phyloP scores from a whole-genome alignment of 441 rosid genomes.

The Gossypium schwendimanii region DNA sequence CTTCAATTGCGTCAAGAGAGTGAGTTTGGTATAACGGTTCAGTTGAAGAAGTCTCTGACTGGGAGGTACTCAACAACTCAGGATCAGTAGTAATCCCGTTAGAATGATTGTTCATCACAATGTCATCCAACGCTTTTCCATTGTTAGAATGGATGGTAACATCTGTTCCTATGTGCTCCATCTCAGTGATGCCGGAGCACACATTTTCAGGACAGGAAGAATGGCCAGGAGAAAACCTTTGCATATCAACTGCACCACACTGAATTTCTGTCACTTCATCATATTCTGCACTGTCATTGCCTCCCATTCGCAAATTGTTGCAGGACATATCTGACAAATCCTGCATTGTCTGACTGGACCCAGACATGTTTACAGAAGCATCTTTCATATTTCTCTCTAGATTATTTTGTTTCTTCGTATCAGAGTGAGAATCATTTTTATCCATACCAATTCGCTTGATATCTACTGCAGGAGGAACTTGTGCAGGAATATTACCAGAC shows the following conservation, averaged over 20 bases:
- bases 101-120: constrained; percentile 15
- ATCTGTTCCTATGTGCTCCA: constrained; percentile 1
- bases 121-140: constrained; percentile 16
- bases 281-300: neutral
- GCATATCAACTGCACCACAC: constrained; percentile 16
- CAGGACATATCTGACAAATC: constrained; percentile 20
- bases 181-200: constrained; percentile 12
- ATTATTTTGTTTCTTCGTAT: constrained; percentile 25
- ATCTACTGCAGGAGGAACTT: constrained; percentile 23
- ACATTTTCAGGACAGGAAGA: constrained; percentile 14
- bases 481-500: constrained; percentile 28
- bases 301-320: constrained; percentile 7
- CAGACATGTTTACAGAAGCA: constrained; percentile 20
- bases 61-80: constrained; percentile 15
- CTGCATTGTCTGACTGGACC: constrained; percentile 21
- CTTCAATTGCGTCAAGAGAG: constrained; percentile 18
- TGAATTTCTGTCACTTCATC: constrained; percentile 19
- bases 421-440: constrained; percentile 20
- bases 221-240: constrained; percentile 9
- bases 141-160: constrained; percentile 22
- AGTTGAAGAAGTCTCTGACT: constrained; percentile 11
- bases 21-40: constrained; percentile 12
- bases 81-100: constrained; percentile 8
- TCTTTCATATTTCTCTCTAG: constrained; percentile 19
- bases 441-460: constrained; percentile 14